Conservation (phyloP, 2,329 filamentous ascomycete species). For the Colletotrichum navitas region DNA sequence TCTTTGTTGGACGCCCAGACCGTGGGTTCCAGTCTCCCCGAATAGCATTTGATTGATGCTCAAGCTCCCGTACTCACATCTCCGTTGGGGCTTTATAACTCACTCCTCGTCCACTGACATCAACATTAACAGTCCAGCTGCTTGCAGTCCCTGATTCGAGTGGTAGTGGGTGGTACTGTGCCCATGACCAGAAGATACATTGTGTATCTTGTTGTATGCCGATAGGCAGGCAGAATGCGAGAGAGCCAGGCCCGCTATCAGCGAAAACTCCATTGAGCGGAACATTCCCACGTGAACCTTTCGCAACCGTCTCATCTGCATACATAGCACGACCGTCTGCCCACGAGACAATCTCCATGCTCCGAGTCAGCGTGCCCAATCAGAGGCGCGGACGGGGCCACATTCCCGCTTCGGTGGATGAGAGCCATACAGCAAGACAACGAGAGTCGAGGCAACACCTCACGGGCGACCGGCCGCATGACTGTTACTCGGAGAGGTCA, state of each 20-base stretch:
- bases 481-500: not conserved
- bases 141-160: not conserved
- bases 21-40: not conserved
- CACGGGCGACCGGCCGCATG: slow-evolving; percentile 7
- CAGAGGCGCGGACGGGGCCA: slow-evolving; percentile 29
- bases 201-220: not conserved
- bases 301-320: not conserved
- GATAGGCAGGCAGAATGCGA: not conserved
- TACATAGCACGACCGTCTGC: not conserved
- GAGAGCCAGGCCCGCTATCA: not conserved
- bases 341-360: not conserved
- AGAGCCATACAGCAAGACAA: slow-evolving; percentile 32
- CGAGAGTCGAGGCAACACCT: not conserved
- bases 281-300: not conserved
- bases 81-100: not conserved
- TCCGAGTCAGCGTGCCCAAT: slow-evolving; percentile 39
- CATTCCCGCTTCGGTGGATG: slow-evolving; percentile 36
- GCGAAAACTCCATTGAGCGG: not conserved
- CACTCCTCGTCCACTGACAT: not conserved
- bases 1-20: no score
- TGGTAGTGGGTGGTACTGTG: not conserved
- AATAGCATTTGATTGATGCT: not conserved
- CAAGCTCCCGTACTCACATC: not conserved
- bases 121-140: not conserved
- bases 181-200: not conserved